A percentile compares a stretch with the other conserved stretches of the same genome.
phyloP scores from a whole-genome alignment of 108 stramenopile species.

The Nitzschia palea region DNA sequence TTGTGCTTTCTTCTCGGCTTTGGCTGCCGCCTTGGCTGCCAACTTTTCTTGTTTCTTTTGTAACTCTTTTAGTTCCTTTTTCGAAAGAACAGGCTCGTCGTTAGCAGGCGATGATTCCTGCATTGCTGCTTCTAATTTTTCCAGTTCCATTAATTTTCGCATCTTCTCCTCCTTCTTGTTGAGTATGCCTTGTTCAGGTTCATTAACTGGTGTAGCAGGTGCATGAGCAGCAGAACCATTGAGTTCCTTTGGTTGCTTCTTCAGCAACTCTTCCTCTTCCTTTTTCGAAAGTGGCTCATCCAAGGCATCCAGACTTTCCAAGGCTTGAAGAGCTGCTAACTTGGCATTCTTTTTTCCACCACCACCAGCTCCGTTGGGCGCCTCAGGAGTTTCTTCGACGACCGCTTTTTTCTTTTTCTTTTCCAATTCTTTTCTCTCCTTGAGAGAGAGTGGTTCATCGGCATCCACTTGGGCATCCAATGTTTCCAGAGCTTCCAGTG shows the following conservation, averaged over 20 bases:
- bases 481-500: slow-evolving; percentile 61
- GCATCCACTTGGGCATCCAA: slow-evolving; percentile 36
- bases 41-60: slow-evolving; percentile 57
- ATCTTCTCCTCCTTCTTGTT: slow-evolving; percentile 50
- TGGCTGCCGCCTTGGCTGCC: slow-evolving; percentile 42
- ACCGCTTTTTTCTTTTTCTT: slow-evolving; percentile 40
- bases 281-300: slow-evolving; percentile 41
- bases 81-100: slow-evolving; percentile 41
- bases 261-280: slow-evolving; percentile 39
- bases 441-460: slow-evolving; percentile 30
- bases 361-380: background rate
- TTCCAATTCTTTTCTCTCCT: slow-evolving; percentile 39
- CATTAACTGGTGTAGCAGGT: background rate
- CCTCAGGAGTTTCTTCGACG: background rate
- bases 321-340: slow-evolving; percentile 57
- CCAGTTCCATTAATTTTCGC: slow-evolving; percentile 34
- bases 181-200: slow-evolving; percentile 2
- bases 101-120: background rate
- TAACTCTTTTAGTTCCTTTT: slow-evolving; percentile 47
- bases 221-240: slow-evolving; percentile 2
- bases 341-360: slow-evolving; percentile 36
- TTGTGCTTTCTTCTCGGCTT: slow-evolving; percentile 40
- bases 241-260: slow-evolving; percentile 40
- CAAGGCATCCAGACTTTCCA: slow-evolving; percentile 51
- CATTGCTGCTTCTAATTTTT: slow-evolving; percentile 18